Conservation (phyloP, 2,329 filamentous ascomycete species). For the Xenoacremonium recifei region DNA sequence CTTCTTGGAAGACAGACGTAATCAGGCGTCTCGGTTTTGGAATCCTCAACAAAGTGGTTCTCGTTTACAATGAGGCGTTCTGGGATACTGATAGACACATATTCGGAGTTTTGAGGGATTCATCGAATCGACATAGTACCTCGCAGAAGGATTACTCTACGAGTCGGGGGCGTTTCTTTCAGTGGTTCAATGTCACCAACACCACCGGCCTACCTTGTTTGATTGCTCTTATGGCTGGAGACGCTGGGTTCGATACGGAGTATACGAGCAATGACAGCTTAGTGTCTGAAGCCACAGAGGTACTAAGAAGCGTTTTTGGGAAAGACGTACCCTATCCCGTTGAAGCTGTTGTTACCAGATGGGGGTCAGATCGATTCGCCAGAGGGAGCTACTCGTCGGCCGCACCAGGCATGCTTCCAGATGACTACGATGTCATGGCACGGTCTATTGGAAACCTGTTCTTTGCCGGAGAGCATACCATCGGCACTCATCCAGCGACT, state of each 20-base stretch:
- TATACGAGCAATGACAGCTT: conserved; percentile 71
- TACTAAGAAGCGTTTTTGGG: conserved; percentile 76
- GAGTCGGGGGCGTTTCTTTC: conserved; percentile 87
- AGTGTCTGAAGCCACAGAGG: conserved; percentile 74
- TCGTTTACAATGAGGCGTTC: conserved; percentile 86
- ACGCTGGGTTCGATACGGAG: conserved; percentile 89
- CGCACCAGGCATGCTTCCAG: conserved; percentile 74
- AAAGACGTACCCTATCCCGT: conserved; percentile 70
- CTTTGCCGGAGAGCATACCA: conserved; percentile 96
- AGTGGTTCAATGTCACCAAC: conserved; percentile 95
- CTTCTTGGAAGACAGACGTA: conserved; percentile 77
- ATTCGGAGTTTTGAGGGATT: conserved; percentile 83
- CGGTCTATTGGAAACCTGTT: conserved; percentile 80
- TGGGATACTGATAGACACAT: conserved; percentile 91
- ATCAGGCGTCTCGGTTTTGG: conserved; percentile 88
- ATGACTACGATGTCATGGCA: conserved; percentile 93
- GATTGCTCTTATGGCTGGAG: conserved; percentile 92
- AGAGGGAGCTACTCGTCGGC: conserved; percentile 94
- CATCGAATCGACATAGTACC: conserved; percentile 66
- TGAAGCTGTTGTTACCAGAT: conserved; percentile 87
- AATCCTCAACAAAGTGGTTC: conserved; percentile 88
- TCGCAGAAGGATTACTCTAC: conserved; percentile 76
- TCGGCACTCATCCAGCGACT: conserved; percentile 91
- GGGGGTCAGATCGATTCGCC: conserved; percentile 89
- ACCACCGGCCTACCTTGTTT: conserved; percentile 86